Evolutionary conservation across 78 protist species (phyloP).

Genomic region (Emiliania huxleyi): DNA sequence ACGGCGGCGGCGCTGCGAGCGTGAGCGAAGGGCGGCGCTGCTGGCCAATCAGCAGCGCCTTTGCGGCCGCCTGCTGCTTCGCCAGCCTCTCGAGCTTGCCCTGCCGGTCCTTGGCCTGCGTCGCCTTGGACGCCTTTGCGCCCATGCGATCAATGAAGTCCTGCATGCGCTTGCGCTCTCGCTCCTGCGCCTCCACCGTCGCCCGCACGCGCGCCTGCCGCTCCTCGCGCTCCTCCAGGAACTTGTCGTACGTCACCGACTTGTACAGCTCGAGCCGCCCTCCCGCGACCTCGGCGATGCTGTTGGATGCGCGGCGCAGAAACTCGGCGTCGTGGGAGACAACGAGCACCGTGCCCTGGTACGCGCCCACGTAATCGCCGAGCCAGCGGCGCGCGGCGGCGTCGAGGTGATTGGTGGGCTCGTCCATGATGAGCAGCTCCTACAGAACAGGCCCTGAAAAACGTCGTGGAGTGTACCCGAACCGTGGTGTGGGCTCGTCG

Average conservation of each 20-base stretch:
- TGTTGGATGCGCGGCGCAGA: background rate
- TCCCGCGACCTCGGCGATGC: background rate
- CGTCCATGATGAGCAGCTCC: background rate
- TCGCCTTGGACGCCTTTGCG: background rate
- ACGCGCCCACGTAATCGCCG: background rate
- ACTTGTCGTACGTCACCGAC: background rate
- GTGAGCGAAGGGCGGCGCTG: background rate
- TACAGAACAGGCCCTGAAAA: no score
- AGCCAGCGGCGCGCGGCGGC: background rate
- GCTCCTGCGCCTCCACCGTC: background rate
- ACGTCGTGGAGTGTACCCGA: no score
- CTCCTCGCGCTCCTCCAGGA: background rate
- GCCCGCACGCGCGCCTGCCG: background rate
- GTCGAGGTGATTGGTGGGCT: slow-evolving; percentile 13
- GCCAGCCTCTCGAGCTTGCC: slow-evolving; percentile 3
- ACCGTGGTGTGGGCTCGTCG: no score
- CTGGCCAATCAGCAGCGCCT: background rate
- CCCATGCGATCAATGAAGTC: background rate
- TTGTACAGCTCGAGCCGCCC: background rate
- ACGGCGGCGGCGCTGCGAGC: background rate
- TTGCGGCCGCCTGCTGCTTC: background rate
- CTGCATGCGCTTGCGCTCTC: background rate
- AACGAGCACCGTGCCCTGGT: background rate
- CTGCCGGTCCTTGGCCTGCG: background rate
- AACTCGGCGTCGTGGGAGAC: slow-evolving; percentile 3